Percentiles rank a stretch among this genome's conserved stretches.
Conservation (phyloP, 2,329 filamentous ascomycete genomes). For the Davidsoniella virescens region DNA sequence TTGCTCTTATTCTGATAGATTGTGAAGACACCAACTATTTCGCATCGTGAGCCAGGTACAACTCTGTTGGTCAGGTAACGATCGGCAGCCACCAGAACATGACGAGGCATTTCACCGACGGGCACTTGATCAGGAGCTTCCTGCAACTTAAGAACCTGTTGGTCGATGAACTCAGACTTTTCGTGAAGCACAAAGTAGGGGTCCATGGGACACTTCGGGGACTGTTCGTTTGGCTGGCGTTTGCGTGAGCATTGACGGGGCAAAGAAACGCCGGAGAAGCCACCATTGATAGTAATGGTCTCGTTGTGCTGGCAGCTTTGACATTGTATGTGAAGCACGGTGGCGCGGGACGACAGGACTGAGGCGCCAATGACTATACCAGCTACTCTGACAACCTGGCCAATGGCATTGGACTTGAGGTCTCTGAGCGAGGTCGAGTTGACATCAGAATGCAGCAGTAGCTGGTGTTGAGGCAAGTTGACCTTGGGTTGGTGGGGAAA, state of each 20-base stretch:
- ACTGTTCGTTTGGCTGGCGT: slow-evolving; percentile 47
- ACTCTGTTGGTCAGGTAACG: slow-evolving; percentile 90
- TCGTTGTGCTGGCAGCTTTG: slow-evolving; percentile 64
- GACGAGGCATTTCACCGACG: slow-evolving; percentile 84
- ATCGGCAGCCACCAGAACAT: slow-evolving; percentile 93
- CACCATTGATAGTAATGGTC: slow-evolving; percentile 57
- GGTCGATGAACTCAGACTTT: slow-evolving; percentile 85
- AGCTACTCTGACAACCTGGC: slow-evolving; percentile 86
- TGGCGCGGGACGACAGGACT: slow-evolving; percentile 91
- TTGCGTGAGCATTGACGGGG: slow-evolving; percentile 59
- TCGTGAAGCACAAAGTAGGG: slow-evolving; percentile 95
- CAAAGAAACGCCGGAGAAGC: slow-evolving; percentile 74
- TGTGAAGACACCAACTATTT: slow-evolving; percentile 91
- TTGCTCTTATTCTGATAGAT: slow-evolving; percentile 83
- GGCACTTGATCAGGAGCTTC: slow-evolving; percentile 96
- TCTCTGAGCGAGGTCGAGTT: slow-evolving; percentile 87
- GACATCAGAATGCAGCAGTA: slow-evolving; percentile 83
- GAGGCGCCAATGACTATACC: slow-evolving; percentile 96
- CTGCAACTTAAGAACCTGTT: slow-evolving; percentile 95
- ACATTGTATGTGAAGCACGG: slow-evolving; percentile 71
- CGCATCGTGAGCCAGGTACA: slow-evolving; percentile 86
- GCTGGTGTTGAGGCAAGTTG: slow-evolving; percentile 74
- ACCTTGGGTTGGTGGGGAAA: slow-evolving; percentile 57
- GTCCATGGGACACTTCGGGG: slow-evolving; percentile 72
- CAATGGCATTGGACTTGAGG: slow-evolving; percentile 81